Evolutionary conservation across 257 asterid genomes (phyloP), one percentile per base, ranked within the genome.

Genomic region (Solanum medicagineum): DNA sequence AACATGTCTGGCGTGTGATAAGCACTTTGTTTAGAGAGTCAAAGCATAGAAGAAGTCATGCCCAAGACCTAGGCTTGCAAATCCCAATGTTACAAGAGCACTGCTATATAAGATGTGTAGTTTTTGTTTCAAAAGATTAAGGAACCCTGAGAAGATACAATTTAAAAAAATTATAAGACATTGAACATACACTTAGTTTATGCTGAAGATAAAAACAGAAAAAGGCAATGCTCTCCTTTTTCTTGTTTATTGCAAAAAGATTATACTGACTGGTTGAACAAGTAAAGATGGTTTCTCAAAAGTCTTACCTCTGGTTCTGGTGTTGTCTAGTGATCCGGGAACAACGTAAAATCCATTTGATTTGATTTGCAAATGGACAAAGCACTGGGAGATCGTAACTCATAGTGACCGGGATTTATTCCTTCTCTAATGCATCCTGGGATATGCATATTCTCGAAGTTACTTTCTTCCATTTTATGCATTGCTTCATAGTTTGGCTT

Each of bases 21-120:
- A 70, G 65, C n/a, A 24, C 29, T 57, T 71, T 36, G 70, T 51
- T 82, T 69, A 86, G 69, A 81, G 85, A 51, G 66, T 68, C 81
- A 85, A 57, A 81, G 87, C 87, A 69, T 69, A 47, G 83, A 86
- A 81, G 75, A 86, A 86, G 32, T 86, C 88, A 68, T 81, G 55
- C 74, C 85, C 88, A 81, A 86, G 56, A 47, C 83, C 88, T 69
- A 81, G 54, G 63, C 75, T 81, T 81, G 24, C 62, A 54, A 81
- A 54, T 69, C 83, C 88, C 83, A 86, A 57, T 81, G 60, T 55
- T 2, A 81, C 59, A 69, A 81, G 83, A 22, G 49, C 10, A 47
- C 77, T 86, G 85, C 15, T 36, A 47, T 49, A 44, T n/a, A 69
- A 54, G 17, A 69, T 44, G n/a, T 68, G 83, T 17, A 70, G 45